These are phyloP conservation scores for Xerocomellus intermedius DNA, from an alignment of 768 basidiomycete species.

Conservation along the genomic window DNA sequence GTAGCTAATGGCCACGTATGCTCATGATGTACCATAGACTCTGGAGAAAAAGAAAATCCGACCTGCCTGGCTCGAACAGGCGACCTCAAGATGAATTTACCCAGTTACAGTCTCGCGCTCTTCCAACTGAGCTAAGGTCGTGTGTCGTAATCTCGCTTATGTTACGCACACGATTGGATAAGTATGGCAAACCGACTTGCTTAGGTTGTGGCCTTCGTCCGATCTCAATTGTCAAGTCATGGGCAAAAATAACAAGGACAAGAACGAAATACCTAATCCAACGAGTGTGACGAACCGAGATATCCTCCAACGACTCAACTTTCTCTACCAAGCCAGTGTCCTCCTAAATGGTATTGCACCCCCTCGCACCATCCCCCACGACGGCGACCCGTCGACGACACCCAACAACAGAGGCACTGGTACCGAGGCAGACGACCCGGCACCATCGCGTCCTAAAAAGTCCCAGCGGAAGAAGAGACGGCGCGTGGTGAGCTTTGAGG, in stretches of 20 bases:
- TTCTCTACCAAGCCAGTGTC: constrained; percentile 78
- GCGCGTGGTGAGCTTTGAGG: constrained; percentile 36
- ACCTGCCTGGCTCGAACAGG: constrained; percentile 23
- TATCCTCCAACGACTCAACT: constrained; percentile 80
- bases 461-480: constrained; percentile 19
- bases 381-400: not conserved
- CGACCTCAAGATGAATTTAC: not conserved
- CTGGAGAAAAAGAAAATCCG: constrained; percentile 29
- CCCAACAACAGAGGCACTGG: not conserved
- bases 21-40: no score
- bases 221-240: constrained; percentile 36
- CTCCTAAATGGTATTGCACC: constrained; percentile 48
- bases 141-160: not conserved
- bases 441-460: not conserved
- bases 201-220: not conserved
- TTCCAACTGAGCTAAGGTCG: constrained; percentile 46
- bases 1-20: no score
- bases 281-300: constrained; percentile 65
- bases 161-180: not conserved
- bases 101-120: constrained; percentile 48
- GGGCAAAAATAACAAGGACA: constrained; percentile 60
- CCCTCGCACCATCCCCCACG: not conserved
- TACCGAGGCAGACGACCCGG: not conserved
- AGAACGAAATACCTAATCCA: constrained; percentile 56
- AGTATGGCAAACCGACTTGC: no score